These are phyloP conservation scores for Nemania sp. DNA, from an alignment of 2,329 filamentous ascomycete species.

Conservation along the genomic window DNA sequence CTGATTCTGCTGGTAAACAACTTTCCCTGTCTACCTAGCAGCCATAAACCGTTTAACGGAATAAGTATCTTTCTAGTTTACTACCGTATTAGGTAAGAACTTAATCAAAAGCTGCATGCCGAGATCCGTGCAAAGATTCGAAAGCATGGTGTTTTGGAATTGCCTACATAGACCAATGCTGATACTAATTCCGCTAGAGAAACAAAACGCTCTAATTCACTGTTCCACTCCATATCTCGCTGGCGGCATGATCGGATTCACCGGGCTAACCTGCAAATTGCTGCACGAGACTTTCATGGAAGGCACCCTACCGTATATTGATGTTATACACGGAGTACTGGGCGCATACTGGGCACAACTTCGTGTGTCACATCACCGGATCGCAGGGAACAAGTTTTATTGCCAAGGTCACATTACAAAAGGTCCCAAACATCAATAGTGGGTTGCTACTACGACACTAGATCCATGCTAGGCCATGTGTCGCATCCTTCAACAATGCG, in stretches of 20 bases:
- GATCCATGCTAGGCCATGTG: conserved; percentile 35
- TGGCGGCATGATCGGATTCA: not conserved
- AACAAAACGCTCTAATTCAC: not conserved
- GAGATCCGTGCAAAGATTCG: conserved; percentile 16
- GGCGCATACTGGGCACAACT: not conserved
- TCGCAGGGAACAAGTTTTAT: conserved; percentile 13
- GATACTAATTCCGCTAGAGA: not conserved
- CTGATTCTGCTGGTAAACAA: not conserved
- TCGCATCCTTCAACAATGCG: conserved; percentile 32
- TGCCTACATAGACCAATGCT: too few relatives aligned
- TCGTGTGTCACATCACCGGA: conserved; percentile 17
- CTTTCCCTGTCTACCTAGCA: conserved; percentile 5
- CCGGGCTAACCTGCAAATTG: conserved; percentile 4
- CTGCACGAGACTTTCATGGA: not conserved
- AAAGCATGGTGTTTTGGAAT: not conserved
- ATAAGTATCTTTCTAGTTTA: conserved; percentile 14
- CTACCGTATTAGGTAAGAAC: conserved; percentile 40
- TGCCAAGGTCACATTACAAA: conserved; percentile 36
- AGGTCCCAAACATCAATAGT: conserved; percentile 34
- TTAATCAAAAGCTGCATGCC: conserved; percentile 34
- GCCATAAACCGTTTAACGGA: conserved; percentile 7
- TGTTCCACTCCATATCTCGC: not conserved
- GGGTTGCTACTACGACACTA: conserved; percentile 24
- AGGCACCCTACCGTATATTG: not conserved
- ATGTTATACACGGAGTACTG: not conserved